Base-by-base conservation (phyloP, 1,284 basidiomycete genomes). In the Neotropicomus parvogracilis region DNA sequence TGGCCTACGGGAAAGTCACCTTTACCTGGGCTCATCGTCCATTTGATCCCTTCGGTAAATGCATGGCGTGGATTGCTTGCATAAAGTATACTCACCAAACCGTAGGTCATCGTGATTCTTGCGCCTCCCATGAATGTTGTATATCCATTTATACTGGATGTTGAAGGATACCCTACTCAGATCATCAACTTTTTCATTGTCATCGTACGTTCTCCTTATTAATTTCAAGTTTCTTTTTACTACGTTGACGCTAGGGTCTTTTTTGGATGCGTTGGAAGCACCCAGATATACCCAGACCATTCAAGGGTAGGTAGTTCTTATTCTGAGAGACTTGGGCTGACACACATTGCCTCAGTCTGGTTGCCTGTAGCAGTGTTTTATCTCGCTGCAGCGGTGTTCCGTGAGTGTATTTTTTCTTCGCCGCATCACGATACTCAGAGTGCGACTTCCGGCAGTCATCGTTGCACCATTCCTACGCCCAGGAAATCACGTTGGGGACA, bases 181-280 rank as follows among this genome's bases (percentile, higher is more conserved):
- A 78, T 81, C 35, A 74, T 82, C 55, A 77, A 79, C 58, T 59
- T 81, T 4, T 77, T 79, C 52, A 72, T 83, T 45, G 72, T 81
- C 33, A 38, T 76, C 16, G 79, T 78, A 52, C 1, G 65, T 52
- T 6, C 9, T 19, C 17, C 6, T 10, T 5, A 0, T 7, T 26
- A 11, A 5, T 10, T 20, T 3, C 19, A 13, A 24, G 5, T 10
- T 26, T 4, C 16, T 1, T 19, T 39, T 24, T 8, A 24, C 24
- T 13, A 6, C n/a, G 6, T 4, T 2, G 14, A 33, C 4, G 5
- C 12, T 29, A 80, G 72, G 81, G 79, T 13, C 68, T 84, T 3
- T 78, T 83, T 59, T 82, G 73, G 68, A 64, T 82, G 31, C 63
- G 80, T 38, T 81, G 72, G 67, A 71, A 60, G 48, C 72, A 73